Evolutionary conservation across 2,329 filamentous ascomycete species (phyloP).

Genomic region (Apiospora rasikravindrae): DNA sequence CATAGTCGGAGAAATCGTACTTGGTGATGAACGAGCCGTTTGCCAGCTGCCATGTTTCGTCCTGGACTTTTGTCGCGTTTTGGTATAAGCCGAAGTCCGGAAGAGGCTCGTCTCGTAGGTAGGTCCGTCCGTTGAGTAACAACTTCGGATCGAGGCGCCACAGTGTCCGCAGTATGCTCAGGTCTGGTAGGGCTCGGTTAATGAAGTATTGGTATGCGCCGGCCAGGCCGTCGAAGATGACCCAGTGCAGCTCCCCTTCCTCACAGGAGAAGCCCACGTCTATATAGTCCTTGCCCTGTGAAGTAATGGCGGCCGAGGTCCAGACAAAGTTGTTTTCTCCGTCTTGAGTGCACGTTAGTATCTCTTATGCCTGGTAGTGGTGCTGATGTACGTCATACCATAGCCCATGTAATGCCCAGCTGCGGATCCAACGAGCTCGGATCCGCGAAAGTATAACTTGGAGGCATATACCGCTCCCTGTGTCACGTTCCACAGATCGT

Average conservation of each 20-base stretch:
- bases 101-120: slow-evolving; percentile 49
- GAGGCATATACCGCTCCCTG: slow-evolving; percentile 34
- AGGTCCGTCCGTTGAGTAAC: slow-evolving; percentile 51
- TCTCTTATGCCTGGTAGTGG: no score
- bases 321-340: slow-evolving; percentile 53
- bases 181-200: slow-evolving; percentile 51
- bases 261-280: slow-evolving; percentile 53
- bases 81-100: slow-evolving; percentile 49
- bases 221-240: slow-evolving; percentile 51
- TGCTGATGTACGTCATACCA: slow-evolving; percentile 28
- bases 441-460: slow-evolving; percentile 35
- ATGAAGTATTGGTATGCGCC: slow-evolving; percentile 61
- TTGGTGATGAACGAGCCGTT: slow-evolving; percentile 58
- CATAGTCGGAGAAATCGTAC: slow-evolving; percentile 46
- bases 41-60: slow-evolving; percentile 56
- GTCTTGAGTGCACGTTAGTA: slow-evolving; percentile 37
- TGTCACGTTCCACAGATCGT: slow-evolving; percentile 38
- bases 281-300: slow-evolving; percentile 44
- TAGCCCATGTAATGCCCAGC: slow-evolving; percentile 39
- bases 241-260: slow-evolving; percentile 58
- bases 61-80: slow-evolving; percentile 53
- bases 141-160: slow-evolving; percentile 54
- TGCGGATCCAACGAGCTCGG: slow-evolving; percentile 36
- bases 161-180: slow-evolving; percentile 56
- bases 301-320: slow-evolving; percentile 50